These are phyloP conservation scores for Botrytis tulipae DNA, from an alignment of 2,329 filamentous ascomycete species.

Conservation along the genomic window DNA sequence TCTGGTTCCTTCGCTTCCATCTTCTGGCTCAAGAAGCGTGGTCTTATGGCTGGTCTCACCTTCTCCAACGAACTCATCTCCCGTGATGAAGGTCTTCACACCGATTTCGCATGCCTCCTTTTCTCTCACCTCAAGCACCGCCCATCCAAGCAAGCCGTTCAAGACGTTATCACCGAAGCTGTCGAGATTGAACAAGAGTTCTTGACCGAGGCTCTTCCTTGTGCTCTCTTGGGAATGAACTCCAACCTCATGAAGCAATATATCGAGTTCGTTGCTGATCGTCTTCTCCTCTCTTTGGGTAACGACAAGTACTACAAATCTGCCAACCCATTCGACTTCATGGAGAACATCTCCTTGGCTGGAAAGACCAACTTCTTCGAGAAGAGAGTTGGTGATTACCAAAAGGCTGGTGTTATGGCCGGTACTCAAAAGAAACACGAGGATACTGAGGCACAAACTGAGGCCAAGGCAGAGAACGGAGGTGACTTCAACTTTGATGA, in stretches of 20 bases:
- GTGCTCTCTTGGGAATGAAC: constrained; percentile 96
- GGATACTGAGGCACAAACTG: constrained; percentile 45
- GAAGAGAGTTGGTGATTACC: constrained; percentile 99
- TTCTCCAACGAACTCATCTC: constrained; percentile 99
- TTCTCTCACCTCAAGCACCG: constrained; percentile 97
- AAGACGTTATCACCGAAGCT: constrained; percentile 90
- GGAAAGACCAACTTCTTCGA: constrained; percentile 99
- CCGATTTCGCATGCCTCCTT: constrained; percentile 95
- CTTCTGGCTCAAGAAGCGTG: constrained; percentile 99
- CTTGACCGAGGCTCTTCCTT: constrained; percentile 90
- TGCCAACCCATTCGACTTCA: constrained; percentile 98
- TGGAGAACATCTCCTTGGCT: constrained; percentile 98
- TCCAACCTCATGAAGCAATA: constrained; percentile 97
- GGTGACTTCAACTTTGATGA: constrained; percentile 94
- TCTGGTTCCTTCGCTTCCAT: constrained; percentile 97
- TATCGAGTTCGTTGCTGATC: constrained; percentile 98
- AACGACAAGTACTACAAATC: constrained; percentile 92
- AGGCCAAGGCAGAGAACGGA: constrained; percentile 56
- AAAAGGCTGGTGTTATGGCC: constrained; percentile 98
- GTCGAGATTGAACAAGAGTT: constrained; percentile 97
- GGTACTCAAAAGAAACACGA: constrained; percentile 75
- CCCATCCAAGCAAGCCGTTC: constrained; percentile 75
- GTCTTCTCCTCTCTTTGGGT: constrained; percentile 86
- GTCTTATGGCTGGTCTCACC: constrained; percentile 95
- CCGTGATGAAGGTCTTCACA: constrained; percentile 98